Percentiles rank a stretch among this genome's conserved stretches.
Conservation (phyloP, 176 grass and related monocot species). For the Secale cereale region DNA sequence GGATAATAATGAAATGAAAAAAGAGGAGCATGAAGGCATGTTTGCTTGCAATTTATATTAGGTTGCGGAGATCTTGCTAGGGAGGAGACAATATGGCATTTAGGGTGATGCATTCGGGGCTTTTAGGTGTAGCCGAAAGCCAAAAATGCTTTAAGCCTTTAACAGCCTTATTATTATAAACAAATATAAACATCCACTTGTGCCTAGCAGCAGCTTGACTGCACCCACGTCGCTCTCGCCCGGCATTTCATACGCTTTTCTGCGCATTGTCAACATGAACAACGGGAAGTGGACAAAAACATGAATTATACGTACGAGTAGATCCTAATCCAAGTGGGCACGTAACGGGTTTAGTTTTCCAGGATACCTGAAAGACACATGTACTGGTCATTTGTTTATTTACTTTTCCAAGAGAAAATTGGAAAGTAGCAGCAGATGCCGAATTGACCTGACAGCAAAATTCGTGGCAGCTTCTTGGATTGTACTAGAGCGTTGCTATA, state of each 20-base stretch:
- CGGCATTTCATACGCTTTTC: background rate
- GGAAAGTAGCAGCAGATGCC: background rate
- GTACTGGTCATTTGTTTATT: no score
- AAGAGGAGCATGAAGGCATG: background rate
- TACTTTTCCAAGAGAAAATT: background rate
- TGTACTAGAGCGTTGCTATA: background rate
- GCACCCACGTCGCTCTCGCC: background rate
- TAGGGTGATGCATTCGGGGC: slow-evolving; percentile 9
- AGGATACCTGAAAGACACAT: background rate
- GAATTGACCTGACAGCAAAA: slow-evolving; percentile 10
- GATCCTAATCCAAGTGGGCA: background rate
- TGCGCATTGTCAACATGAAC: background rate
- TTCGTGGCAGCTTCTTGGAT: background rate
- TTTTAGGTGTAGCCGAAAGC: slow-evolving; percentile 14
- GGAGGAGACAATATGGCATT: background rate
- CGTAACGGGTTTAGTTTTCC: slow-evolving; percentile 19
- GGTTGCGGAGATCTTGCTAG: background rate
- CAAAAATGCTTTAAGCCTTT: background rate
- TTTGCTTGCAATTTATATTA: background rate
- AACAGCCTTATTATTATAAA: no score
- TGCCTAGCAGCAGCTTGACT: background rate
- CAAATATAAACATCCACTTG: background rate
- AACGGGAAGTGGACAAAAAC: background rate
- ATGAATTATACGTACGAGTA: no score
- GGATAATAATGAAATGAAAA: background rate